These are phyloP conservation scores for Starmerella geochares DNA, from an alignment of 805 yeast genomes.

Conservation along the genomic window DNA sequence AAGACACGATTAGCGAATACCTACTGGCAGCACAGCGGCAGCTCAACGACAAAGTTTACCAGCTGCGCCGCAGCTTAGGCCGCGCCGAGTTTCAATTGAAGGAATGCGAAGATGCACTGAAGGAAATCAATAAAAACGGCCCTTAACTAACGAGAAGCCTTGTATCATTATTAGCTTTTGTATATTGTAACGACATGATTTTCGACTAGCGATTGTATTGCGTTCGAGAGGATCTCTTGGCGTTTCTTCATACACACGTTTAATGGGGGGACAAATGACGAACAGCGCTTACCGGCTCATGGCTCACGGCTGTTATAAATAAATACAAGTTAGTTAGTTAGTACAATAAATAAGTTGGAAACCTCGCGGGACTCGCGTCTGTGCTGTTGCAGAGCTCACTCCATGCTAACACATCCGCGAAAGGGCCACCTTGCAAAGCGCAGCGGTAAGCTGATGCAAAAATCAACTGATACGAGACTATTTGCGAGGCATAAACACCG, in stretches of 20 bases:
- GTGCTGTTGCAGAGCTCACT: too few relatives aligned
- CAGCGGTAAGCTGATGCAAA: too few relatives aligned
- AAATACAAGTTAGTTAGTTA: not conserved
- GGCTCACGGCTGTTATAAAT: not conserved
- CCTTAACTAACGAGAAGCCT: not conserved
- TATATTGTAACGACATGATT: not conserved
- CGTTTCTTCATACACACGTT: too few relatives aligned
- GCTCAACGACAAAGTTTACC: constrained; percentile 30
- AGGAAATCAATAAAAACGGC: constrained; percentile 7
- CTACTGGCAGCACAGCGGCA: constrained; percentile 30
- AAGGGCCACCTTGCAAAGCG: too few relatives aligned
- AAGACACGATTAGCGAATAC: constrained; percentile 29
- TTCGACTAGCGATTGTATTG: too few relatives aligned
- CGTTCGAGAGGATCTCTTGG: too few relatives aligned
- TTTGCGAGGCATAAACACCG: constrained; percentile 16
- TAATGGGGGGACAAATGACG: too few relatives aligned
- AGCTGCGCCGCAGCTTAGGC: constrained; percentile 25
- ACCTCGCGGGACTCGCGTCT: not conserved
- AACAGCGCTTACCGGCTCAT: too few relatives aligned
- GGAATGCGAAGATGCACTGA: constrained; percentile 28
- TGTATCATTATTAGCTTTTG: not conserved
- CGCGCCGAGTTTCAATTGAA: constrained; percentile 27
- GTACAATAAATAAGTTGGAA: not conserved
- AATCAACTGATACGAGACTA: not conserved
- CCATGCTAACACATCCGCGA: too few relatives aligned